These are phyloP conservation scores for Rosellinia necatrix DNA, from an alignment of 2,329 filamentous ascomycete species.

Conservation along the genomic window DNA sequence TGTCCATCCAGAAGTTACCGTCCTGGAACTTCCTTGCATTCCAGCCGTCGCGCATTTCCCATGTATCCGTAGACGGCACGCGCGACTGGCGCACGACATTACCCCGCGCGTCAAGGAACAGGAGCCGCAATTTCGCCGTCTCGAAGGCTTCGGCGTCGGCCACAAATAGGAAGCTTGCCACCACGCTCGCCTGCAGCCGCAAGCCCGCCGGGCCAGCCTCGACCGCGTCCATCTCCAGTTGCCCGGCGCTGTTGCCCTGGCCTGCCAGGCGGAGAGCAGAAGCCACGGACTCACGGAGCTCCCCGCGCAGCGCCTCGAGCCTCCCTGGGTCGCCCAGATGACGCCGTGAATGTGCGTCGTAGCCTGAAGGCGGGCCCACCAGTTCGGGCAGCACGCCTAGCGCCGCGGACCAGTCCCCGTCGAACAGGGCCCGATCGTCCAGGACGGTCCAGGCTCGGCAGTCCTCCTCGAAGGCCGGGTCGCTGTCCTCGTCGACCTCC, in stretches of 20 bases:
- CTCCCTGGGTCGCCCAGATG: background rate
- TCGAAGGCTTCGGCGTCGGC: background rate
- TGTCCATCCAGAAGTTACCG: background rate
- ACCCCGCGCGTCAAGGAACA: background rate
- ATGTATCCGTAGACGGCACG: background rate
- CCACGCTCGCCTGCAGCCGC: background rate
- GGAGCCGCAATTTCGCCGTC: background rate
- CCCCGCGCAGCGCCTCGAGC: background rate
- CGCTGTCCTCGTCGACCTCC: background rate
- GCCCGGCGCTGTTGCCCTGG: background rate
- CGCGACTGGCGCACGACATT: background rate
- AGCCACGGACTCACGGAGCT: background rate
- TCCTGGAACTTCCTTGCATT: constrained; percentile 1
- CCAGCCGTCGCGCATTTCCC: constrained; percentile 2
- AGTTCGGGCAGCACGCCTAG: background rate
- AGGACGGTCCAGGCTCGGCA: background rate
- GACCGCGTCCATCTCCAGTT: background rate
- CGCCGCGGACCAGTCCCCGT: background rate
- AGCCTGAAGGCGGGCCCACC: background rate
- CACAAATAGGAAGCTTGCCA: background rate
- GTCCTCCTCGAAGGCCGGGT: background rate
- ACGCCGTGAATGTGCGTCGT: background rate
- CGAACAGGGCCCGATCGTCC: background rate
- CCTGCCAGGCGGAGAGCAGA: background rate
- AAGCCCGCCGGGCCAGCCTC: background rate